These are phyloP conservation scores for Rhipidocladum racemiflorum DNA, from an alignment of 176 grass and related monocot species.

Conservation along the genomic window DNA sequence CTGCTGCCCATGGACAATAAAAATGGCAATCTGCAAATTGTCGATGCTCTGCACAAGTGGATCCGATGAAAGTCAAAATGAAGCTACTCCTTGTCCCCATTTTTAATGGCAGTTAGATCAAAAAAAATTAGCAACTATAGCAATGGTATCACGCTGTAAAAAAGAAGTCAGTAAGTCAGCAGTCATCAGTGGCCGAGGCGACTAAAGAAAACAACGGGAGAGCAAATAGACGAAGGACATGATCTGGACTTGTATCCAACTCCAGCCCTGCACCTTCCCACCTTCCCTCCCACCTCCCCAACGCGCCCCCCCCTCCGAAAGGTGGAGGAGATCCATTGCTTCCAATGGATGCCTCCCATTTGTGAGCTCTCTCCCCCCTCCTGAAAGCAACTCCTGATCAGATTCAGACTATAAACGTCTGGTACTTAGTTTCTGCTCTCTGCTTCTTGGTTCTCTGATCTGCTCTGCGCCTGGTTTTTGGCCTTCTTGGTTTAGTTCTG, in stretches of 20 bases:
- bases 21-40: not conserved
- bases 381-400: slow-evolving; percentile 55
- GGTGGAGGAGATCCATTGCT: slow-evolving; percentile 54
- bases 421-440: slow-evolving; percentile 30
- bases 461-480: not conserved
- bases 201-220: slow-evolving; percentile 13
- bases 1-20: not conserved
- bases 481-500: slow-evolving; percentile 1
- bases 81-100: slow-evolving; percentile 27
- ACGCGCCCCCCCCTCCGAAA: not conserved
- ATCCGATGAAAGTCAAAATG: slow-evolving; percentile 37
- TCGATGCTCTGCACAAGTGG: not conserved
- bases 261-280: slow-evolving; percentile 50
- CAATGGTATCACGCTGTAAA: not conserved
- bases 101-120: slow-evolving; percentile 24
- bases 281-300: slow-evolving; percentile 34
- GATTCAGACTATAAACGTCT: slow-evolving; percentile 12
- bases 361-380: slow-evolving; percentile 26
- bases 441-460: slow-evolving; percentile 10
- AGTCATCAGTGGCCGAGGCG: slow-evolving; percentile 19
- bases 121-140: not conserved
- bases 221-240: slow-evolving; percentile 34
- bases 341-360: slow-evolving; percentile 46
- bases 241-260: slow-evolving; percentile 41
- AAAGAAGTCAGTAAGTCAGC: not conserved